Evolutionary conservation across 192 early-diverging fungal species (phyloP), one percentile per base, ranked within the genome.

Genomic region (Coemansia sp.): DNA sequence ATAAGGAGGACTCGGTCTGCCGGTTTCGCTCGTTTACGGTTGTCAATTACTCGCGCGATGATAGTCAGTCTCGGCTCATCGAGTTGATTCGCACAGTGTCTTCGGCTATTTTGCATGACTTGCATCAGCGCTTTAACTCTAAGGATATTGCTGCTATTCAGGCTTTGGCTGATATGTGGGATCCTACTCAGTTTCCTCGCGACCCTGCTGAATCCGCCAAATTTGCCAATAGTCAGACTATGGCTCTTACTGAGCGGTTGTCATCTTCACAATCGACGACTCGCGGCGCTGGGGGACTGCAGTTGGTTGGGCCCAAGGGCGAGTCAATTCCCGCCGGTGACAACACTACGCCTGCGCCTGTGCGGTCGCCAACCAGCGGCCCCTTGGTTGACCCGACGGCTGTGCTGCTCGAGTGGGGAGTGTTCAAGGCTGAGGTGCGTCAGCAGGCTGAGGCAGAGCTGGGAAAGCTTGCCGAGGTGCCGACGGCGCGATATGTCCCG

Each of bases 31-130:
- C 69, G 49, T 82, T 82, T 57, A 40, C 34, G 5, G 55, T 82
- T 8, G 60, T 66, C 41, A 76, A 82, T 20, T 77, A 77, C 63
- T 40, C 43, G 50, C 62, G 46, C 27, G 71, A 67, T 1, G 66
- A 64, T 5, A 78, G 80, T 63, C 75, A 74, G 71, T 36, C 71
- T 1, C 64, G 65, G 18, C 63, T 82, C 20, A 61, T 82, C 27
- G 80, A 82, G 68, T 69, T 82, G 44, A 82, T 82, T 16, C 80
- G 66, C 69, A 77, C 72, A 9, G 80, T 74, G 44, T 77, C 80
- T 3, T 77, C 80, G 36, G 71, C 75, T 0, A 82, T 82, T 12
- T 43, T 82, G 39, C 66, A 76, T 9, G 80, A 82, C 53, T 62
- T 82, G 39, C 72, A 77, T 46, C 69, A 74, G 69, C 75, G 80